phyloP scores from a whole-genome alignment of 177 flowering plant genomes.

The Tripterygium wilfordii region DNA sequence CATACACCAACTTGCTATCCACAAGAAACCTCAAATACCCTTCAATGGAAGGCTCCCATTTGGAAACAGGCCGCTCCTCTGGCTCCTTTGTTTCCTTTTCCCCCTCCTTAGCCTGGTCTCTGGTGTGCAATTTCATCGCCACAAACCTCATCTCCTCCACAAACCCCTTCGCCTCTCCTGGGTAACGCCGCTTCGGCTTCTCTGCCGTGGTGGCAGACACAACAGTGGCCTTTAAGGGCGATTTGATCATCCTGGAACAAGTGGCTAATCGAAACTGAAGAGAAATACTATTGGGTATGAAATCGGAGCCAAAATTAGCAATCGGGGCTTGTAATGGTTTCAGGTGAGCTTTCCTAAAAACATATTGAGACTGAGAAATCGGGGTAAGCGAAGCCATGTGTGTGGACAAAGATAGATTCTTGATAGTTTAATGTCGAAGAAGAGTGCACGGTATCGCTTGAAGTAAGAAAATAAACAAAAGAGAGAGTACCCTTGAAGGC shows the following conservation, averaged over 20 bases:
- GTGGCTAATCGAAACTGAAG: not conserved
- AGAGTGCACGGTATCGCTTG: slow-evolving; percentile 4
- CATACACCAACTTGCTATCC: slow-evolving; percentile 89
- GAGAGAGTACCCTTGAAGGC: slow-evolving; percentile 17
- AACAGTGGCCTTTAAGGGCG: slow-evolving; percentile 26
- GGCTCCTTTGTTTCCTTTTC: slow-evolving; percentile 70
- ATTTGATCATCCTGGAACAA: not conserved
- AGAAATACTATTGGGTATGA: slow-evolving; percentile 1
- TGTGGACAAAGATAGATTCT: not conserved
- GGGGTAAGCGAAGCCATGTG: slow-evolving; percentile 43
- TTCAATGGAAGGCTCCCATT: slow-evolving; percentile 80
- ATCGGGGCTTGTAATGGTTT: slow-evolving; percentile 3
- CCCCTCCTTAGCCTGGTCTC: slow-evolving; percentile 84
- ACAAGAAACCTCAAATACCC: slow-evolving; percentile 89
- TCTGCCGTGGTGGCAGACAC: slow-evolving; percentile 43
- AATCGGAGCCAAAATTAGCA: slow-evolving; percentile 10
- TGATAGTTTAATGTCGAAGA: not conserved
- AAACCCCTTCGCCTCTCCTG: slow-evolving; percentile 83
- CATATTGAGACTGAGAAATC: slow-evolving; percentile 33
- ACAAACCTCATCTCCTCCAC: slow-evolving; percentile 97
- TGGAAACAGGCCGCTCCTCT: slow-evolving; percentile 42
- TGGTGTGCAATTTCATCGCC: slow-evolving; percentile 93
- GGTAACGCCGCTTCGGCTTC: slow-evolving; percentile 58
- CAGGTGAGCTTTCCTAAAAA: slow-evolving; percentile 25
- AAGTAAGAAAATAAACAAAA: slow-evolving; percentile 2